These are phyloP conservation scores for Claviceps humidiphila DNA, from an alignment of 2,329 filamentous ascomycete species.

Conservation along the genomic window DNA sequence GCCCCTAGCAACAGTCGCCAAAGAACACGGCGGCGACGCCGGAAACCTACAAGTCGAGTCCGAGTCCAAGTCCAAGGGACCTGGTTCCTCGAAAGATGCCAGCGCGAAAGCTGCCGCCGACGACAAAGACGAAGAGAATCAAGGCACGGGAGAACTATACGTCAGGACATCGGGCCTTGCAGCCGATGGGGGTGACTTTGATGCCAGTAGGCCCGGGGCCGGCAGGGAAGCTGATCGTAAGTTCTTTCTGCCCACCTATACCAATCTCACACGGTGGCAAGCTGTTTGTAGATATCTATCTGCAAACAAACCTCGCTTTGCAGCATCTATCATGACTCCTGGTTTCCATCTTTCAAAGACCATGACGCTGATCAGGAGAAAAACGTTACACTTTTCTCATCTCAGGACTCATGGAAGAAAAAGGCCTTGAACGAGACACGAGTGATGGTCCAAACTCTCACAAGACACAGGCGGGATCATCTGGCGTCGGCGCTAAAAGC, in stretches of 20 bases:
- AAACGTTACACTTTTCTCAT: not conserved
- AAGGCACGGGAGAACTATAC: slow-evolving; percentile 42
- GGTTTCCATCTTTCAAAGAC: too few species aligned
- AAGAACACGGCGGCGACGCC: slow-evolving; percentile 20
- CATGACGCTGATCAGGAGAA: too few species aligned
- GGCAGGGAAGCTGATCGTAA: slow-evolving; percentile 53
- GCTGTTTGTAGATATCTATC: too few species aligned
- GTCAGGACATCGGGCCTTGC: slow-evolving; percentile 44
- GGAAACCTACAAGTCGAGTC: slow-evolving; percentile 6
- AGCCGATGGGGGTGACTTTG: slow-evolving; percentile 56
- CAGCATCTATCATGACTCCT: too few species aligned
- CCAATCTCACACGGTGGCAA: too few species aligned
- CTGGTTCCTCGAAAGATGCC: not conserved
- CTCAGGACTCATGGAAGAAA: slow-evolving; percentile 21
- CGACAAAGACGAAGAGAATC: slow-evolving; percentile 11
- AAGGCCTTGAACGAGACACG: slow-evolving; percentile 15
- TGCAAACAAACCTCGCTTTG: too few species aligned
- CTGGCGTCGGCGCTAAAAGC: slow-evolving; percentile 7
- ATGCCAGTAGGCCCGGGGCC: slow-evolving; percentile 49
- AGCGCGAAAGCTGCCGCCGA: slow-evolving; percentile 7
- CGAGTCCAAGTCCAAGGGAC: not conserved
- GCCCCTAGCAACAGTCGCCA: slow-evolving; percentile 23
- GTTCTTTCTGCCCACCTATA: slow-evolving; percentile 13
- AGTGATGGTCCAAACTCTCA: not conserved
- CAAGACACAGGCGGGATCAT: slow-evolving; percentile 7